phyloP scores from a whole-genome alignment of 1,139 yeast genomes.

The Debaryomycetaceae sp. region DNA sequence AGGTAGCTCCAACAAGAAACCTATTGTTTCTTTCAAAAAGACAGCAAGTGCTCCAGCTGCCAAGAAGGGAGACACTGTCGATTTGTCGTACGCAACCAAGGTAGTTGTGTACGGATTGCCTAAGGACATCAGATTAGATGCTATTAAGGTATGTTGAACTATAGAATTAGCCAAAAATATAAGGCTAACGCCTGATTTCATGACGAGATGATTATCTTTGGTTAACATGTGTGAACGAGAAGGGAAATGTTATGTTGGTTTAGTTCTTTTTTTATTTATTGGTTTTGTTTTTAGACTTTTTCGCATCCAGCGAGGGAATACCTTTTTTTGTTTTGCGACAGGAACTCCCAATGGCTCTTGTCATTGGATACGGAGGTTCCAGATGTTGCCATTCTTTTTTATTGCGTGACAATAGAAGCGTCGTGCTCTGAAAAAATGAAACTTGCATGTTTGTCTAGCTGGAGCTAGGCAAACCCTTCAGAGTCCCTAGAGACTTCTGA shows the following conservation, averaged over 20 bases:
- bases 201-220: background rate
- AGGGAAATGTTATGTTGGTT: background rate
- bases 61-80: constrained; percentile 34
- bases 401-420: too few relatives aligned
- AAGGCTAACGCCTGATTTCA: background rate
- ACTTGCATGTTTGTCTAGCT: background rate
- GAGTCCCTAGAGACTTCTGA: background rate
- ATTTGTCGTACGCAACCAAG: constrained; percentile 62
- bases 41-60: constrained; percentile 27
- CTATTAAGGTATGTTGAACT: constrained; percentile 66
- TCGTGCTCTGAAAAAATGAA: background rate
- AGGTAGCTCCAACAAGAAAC: constrained; percentile 28
- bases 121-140: constrained; percentile 72
- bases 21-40: constrained; percentile 38
- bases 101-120: constrained; percentile 78
- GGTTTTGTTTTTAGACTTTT: background rate
- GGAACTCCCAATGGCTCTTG: background rate
- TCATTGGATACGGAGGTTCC: background rate
- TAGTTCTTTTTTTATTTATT: too few relatives aligned
- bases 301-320: background rate
- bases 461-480: background rate
- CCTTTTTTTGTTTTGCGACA: background rate
- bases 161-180: background rate
- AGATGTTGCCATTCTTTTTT: background rate
- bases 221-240: background rate